These are phyloP conservation scores for Zopfia rhizophila DNA, from an alignment of 2,329 filamentous ascomycete species.

Conservation along the genomic window DNA sequence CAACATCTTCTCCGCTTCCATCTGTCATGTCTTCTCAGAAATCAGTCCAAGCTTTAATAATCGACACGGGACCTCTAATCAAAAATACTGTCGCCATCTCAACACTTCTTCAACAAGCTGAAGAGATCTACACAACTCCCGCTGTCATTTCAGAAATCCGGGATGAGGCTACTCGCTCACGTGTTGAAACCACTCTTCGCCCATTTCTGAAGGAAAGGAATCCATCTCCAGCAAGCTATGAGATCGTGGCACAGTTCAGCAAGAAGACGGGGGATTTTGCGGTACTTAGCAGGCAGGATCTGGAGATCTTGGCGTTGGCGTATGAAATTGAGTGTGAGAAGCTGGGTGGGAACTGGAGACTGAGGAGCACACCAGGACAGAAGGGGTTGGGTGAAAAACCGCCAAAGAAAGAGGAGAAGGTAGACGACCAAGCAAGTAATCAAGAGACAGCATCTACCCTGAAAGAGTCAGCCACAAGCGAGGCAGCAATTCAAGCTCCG, in stretches of 20 bases:
- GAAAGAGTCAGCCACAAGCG: constrained; percentile 2
- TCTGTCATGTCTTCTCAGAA: constrained; percentile 60
- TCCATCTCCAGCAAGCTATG: constrained; percentile 80
- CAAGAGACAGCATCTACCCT: constrained; percentile 6
- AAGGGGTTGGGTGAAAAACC: constrained; percentile 78
- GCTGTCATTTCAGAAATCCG: constrained; percentile 88
- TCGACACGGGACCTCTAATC: constrained; percentile 93
- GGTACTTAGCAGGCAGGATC: constrained; percentile 87
- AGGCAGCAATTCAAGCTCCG: no score
- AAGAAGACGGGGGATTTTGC: constrained; percentile 88
- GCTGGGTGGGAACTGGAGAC: constrained; percentile 87
- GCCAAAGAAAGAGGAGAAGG: constrained; percentile 52
- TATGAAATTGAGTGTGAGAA: constrained; percentile 95
- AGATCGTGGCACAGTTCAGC: constrained; percentile 84
- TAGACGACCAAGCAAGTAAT: constrained; percentile 16
- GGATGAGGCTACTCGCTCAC: constrained; percentile 80
- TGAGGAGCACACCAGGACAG: constrained; percentile 82
- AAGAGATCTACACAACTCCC: constrained; percentile 74
- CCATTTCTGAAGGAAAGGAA: constrained; percentile 84
- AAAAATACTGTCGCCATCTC: constrained; percentile 90
- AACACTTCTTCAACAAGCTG: constrained; percentile 79
- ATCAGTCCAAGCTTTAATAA: constrained; percentile 81
- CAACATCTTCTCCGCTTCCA: no score
- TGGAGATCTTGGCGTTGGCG: constrained; percentile 87
- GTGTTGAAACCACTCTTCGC: constrained; percentile 84